Percentiles rank a stretch among this genome's conserved stretches.
Evolutionary conservation across 768 basidiomycete species (phyloP).

Genomic region (Hericium rajendrae): DNA sequence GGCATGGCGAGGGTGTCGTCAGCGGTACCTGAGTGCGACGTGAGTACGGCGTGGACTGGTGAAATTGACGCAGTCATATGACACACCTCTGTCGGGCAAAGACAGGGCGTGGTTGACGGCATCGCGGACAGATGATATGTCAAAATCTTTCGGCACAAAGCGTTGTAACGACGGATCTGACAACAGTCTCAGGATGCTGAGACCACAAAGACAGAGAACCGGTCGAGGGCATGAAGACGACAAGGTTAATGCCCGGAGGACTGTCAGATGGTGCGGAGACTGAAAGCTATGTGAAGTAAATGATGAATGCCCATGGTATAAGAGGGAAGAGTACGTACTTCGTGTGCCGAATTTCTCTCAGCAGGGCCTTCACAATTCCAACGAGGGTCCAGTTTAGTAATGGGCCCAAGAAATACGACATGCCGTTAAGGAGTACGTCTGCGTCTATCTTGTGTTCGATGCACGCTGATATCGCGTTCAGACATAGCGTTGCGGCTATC

Average conservation of each 20-base stretch:
- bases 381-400: conserved; percentile 75
- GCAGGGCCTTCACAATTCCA: conserved; percentile 56
- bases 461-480: conserved; percentile 44
- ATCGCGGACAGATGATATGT: conserved; percentile 30
- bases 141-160: conserved; percentile 22
- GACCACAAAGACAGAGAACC: conserved; percentile 55
- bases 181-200: conserved; percentile 37
- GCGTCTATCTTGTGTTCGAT: conserved; percentile 49
- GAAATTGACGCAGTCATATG: neutral
- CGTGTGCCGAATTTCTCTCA: conserved; percentile 41
- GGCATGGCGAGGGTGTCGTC: neutral
- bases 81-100: conserved; percentile 28
- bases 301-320: neutral
- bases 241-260: conserved; percentile 56
- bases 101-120: conserved; percentile 31
- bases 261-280: conserved; percentile 45
- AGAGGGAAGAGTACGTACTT: neutral
- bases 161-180: conserved; percentile 30
- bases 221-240: conserved; percentile 57
- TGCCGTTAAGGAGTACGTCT: conserved; percentile 62
- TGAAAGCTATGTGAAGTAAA: conserved; percentile 28
- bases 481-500: conserved; percentile 58
- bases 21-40: neutral
- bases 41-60: neutral
- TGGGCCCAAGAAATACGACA: conserved; percentile 67